Conservation (phyloP, 805 yeast species). For the Candida xiaguanensis region DNA sequence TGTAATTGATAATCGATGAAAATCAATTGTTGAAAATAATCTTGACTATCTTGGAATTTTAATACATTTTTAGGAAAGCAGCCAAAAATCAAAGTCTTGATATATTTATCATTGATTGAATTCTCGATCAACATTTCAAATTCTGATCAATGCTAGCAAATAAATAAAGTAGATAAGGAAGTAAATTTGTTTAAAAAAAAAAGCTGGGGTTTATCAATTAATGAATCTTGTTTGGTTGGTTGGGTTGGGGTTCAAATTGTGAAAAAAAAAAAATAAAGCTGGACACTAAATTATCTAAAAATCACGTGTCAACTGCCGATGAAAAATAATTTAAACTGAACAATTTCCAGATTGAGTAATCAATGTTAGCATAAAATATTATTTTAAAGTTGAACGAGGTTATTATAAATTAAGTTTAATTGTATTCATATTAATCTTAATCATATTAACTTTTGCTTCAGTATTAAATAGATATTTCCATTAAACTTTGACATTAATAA, state of each 20-base stretch:
- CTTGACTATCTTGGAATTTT: constrained; percentile 30
- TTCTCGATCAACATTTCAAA: constrained; percentile 22
- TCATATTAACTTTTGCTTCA: too few species aligned
- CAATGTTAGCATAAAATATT: neutral
- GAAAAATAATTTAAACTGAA: neutral
- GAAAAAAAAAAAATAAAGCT: neutral
- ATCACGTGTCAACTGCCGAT: neutral
- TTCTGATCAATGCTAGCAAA: neutral
- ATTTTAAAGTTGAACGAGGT: too few species aligned
- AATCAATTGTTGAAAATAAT: constrained; percentile 29
- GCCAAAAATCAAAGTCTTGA: constrained; percentile 30
- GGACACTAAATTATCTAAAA: neutral
- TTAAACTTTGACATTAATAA: too few species aligned
- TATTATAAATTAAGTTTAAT: too few species aligned
- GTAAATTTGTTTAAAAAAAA: too few species aligned
- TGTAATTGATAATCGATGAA: constrained; percentile 39
- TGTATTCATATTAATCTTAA: too few species aligned
- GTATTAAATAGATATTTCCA: too few species aligned
- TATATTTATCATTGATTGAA: constrained; percentile 21
- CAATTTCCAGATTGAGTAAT: neutral
- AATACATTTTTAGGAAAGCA: constrained; percentile 34
- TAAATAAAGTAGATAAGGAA: too few species aligned
- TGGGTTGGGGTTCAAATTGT: neutral
- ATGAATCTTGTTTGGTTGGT: neutral
- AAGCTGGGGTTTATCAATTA: too few species aligned